Evolutionary conservation across 2,329 filamentous ascomycete species (phyloP), one percentile per base, ranked within the genome.

Genomic region (Alternaria rosae): DNA sequence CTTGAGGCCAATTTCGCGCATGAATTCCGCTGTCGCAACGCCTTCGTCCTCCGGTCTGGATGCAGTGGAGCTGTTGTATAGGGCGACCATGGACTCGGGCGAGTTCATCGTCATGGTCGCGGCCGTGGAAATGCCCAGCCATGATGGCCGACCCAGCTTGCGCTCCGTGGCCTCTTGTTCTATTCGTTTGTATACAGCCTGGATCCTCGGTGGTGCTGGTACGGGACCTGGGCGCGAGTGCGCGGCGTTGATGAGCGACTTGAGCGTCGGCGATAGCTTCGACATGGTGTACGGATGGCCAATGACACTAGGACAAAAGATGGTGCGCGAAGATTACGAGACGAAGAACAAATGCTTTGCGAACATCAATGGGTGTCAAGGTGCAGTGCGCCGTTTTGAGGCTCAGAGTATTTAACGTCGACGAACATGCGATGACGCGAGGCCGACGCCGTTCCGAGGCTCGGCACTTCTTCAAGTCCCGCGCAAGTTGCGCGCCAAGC

Each of bases 101-200:
- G 92, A 93, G 82, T 96, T 95, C 83, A 95, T 88, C 1, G 92
- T 95, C 82, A 94, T 92, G 2, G 92, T 93, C 17, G 92, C 89
- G 30, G 92, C 92, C 1, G 92, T 91, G 10, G 71, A 71, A 17
- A 78, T 68, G 25, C 74, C 70, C n/a, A 79, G 73, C 76, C 76
- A 79, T 71, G 76, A 77, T 21, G 76, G 76, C 5, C 74, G 69
- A 1, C 73, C 72, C 2, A 79, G 67, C 38, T 72, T 73, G 6
- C 68, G 69, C 43, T 67, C 70, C 20, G 68, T 68, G 6, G 76
- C 76, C 61, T 78, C 76, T 43, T 66, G 53, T 44, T 76, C 74
- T 48, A 79, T 77, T 35, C 66, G 71, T 32, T 65, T 69, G 65
- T 76, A 79, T 13, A 79, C 52, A 2, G 69, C 61, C 38, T 76